Evolutionary conservation across 2,329 filamentous ascomycete genomes (phyloP).

Genomic region (Verticillium klebahnii): DNA sequence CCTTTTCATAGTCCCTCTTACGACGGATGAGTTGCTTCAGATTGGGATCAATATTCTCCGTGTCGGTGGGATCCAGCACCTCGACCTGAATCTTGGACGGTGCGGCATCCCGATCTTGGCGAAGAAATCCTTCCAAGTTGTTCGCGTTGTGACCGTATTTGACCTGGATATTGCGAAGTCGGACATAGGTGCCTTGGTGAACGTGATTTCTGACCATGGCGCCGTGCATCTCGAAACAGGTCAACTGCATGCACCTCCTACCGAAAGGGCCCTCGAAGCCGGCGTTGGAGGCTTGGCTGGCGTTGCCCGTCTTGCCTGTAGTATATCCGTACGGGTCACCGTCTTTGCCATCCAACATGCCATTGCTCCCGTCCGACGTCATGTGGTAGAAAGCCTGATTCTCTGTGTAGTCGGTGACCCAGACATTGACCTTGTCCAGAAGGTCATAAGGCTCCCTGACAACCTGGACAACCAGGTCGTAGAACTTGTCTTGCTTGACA

Average conservation of each 20-base stretch:
- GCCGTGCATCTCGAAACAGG: slow-evolving; percentile 66
- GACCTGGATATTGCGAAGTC: slow-evolving; percentile 68
- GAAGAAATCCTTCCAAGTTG: slow-evolving; percentile 68
- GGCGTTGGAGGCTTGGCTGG: slow-evolving; percentile 2
- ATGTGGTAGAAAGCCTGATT: slow-evolving; percentile 60
- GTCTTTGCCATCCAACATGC: slow-evolving; percentile 30
- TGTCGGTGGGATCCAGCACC: slow-evolving; percentile 35
- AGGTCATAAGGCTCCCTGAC: slow-evolving; percentile 44
- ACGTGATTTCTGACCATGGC: slow-evolving; percentile 51
- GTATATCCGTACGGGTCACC: slow-evolving; percentile 55
- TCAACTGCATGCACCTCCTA: slow-evolving; percentile 65
- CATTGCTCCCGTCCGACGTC: slow-evolving; percentile 22
- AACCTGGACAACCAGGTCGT: slow-evolving; percentile 68
- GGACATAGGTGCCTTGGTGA: slow-evolving; percentile 55
- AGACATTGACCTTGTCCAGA: slow-evolving; percentile 53
- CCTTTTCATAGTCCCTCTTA: slow-evolving; percentile 58
- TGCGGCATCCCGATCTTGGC: slow-evolving; percentile 47
- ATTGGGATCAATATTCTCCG: slow-evolving; percentile 40
- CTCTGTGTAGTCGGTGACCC: slow-evolving; percentile 78
- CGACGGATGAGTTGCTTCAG: slow-evolving; percentile 57
- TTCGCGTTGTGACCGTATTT: slow-evolving; percentile 47
- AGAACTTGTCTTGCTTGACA: slow-evolving; percentile 50
- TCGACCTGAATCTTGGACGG: slow-evolving; percentile 52
- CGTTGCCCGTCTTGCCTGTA: slow-evolving; percentile 16
- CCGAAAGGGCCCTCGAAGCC: slow-evolving; percentile 75